phyloP scores from a whole-genome alignment of 345 rosid species.

The Dipteronia sinensis region DNA sequence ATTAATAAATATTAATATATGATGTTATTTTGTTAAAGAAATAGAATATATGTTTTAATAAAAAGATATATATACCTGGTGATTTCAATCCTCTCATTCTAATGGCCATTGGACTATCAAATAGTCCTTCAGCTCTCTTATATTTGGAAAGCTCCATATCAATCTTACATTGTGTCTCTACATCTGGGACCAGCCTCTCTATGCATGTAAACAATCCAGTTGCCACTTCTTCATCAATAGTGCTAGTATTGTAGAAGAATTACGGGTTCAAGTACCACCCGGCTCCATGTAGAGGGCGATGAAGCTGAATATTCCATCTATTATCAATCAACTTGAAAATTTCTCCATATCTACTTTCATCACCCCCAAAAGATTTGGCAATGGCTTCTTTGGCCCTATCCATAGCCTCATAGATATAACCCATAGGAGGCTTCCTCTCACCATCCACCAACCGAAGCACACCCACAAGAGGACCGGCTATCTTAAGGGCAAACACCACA shows the following conservation, averaged over 20 bases:
- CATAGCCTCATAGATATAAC: too few species aligned
- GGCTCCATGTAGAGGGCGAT: constrained; percentile 18
- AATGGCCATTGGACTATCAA: background rate
- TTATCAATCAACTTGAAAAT: constrained; percentile 18
- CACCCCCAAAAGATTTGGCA: background rate
- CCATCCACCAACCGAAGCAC: constrained; percentile 20
- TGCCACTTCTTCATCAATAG: background rate
- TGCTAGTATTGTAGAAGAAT: background rate
- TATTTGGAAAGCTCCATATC: background rate
- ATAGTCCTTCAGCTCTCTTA: background rate
- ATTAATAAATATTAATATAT: too few species aligned
- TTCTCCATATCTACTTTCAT: background rate
- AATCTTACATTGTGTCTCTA: background rate
- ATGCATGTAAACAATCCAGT: background rate
- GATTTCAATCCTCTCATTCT: background rate
- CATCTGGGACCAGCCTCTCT: background rate
- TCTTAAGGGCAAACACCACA: constrained; percentile 2
- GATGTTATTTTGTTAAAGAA: too few species aligned
- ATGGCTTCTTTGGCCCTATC: constrained; percentile 8
- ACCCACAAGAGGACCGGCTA: background rate
- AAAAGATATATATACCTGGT: background rate
- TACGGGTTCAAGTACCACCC: background rate
- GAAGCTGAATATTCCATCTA: constrained; percentile 12
- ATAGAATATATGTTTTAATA: background rate
- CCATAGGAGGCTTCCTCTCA: background rate